Conservation (phyloP, 2,329 filamentous ascomycete genomes). For the Exophiala sideris region DNA sequence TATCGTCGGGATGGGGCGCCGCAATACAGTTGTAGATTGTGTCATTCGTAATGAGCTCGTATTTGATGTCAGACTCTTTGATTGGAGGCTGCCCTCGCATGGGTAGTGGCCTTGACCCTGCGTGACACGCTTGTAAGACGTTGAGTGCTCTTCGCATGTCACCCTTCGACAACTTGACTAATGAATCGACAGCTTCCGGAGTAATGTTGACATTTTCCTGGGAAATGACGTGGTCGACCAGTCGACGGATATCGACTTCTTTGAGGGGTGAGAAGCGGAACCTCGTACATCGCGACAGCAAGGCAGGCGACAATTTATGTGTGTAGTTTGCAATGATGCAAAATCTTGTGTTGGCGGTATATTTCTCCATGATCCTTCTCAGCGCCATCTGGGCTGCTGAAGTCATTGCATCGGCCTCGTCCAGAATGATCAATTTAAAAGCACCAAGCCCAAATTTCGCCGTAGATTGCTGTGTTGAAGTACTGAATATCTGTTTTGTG, state of each 20-base stretch:
- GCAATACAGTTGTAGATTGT: slow-evolving; percentile 97
- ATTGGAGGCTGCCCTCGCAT: slow-evolving; percentile 40
- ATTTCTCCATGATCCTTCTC: slow-evolving; percentile 97
- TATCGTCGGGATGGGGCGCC: slow-evolving; percentile 85
- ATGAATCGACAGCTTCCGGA: slow-evolving; percentile 72
- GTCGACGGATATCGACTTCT: slow-evolving; percentile 74
- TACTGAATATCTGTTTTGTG: slow-evolving; percentile 95
- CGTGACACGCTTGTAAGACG: slow-evolving; percentile 93
- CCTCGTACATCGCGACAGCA: slow-evolving; percentile 88
- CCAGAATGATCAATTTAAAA: slow-evolving; percentile 95
- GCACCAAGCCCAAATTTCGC: slow-evolving; percentile 57
- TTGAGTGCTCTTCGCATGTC: slow-evolving; percentile 96
- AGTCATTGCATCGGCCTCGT: slow-evolving; percentile 99
- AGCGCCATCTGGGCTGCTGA: slow-evolving; percentile 96
- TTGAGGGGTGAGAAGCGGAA: slow-evolving; percentile 95
- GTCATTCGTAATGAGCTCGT: slow-evolving; percentile 85
- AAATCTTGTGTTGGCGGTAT: slow-evolving; percentile 95
- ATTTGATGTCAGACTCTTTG: slow-evolving; percentile 61
- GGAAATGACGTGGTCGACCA: slow-evolving; percentile 86
- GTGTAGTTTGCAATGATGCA: slow-evolving; percentile 99
- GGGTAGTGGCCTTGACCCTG: slow-evolving; percentile 69
- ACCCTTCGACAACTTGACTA: slow-evolving; percentile 85
- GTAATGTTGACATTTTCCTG: slow-evolving; percentile 84
- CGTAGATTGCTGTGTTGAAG: slow-evolving; percentile 44
- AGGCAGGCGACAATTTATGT: slow-evolving; percentile 90